A percentile compares a stretch with the other conserved stretches of the same genome.
phyloP scores from a whole-genome alignment of 1,284 basidiomycete species.

The Schizophyllum commune region DNA sequence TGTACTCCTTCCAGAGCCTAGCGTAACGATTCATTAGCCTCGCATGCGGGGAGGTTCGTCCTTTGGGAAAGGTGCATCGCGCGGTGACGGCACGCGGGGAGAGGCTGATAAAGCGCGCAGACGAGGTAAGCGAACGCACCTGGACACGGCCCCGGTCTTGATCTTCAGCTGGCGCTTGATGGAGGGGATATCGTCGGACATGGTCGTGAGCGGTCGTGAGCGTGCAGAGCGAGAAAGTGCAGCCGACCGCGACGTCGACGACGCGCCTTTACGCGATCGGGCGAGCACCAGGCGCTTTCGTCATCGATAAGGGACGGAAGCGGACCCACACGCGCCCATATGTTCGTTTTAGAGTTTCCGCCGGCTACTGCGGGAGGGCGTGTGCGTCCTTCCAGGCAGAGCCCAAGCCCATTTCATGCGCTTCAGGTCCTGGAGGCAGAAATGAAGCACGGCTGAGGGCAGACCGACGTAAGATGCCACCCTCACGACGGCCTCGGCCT shows the following conservation, averaged over 20 bases:
- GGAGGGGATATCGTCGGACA: conserved; percentile 38
- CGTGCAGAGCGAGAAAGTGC: background rate
- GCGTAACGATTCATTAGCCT: background rate
- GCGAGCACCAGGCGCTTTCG: background rate
- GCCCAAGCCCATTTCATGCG: background rate
- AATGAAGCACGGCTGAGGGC: background rate
- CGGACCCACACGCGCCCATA: background rate
- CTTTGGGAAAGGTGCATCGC: background rate
- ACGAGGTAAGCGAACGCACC: conserved; percentile 38
- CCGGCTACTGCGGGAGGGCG: too few species aligned
- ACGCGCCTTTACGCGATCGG: background rate
- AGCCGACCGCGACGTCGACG: background rate
- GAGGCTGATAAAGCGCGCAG: background rate
- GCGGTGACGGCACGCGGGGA: background rate
- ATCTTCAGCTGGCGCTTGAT: conserved; percentile 70
- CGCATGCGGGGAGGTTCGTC: background rate
- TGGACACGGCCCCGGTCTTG: conserved; percentile 65
- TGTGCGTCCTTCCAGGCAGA: background rate
- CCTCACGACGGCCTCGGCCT: background rate
- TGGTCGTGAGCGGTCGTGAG: conserved; percentile 12
- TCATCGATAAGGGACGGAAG: background rate
- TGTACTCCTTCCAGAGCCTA: conserved; percentile 71
- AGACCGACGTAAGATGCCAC: background rate
- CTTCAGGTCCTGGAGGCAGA: background rate
- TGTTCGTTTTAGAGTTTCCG: background rate